phyloP scores from a whole-genome alignment of 106 monocot genomes.

The Acorus calamus region DNA sequence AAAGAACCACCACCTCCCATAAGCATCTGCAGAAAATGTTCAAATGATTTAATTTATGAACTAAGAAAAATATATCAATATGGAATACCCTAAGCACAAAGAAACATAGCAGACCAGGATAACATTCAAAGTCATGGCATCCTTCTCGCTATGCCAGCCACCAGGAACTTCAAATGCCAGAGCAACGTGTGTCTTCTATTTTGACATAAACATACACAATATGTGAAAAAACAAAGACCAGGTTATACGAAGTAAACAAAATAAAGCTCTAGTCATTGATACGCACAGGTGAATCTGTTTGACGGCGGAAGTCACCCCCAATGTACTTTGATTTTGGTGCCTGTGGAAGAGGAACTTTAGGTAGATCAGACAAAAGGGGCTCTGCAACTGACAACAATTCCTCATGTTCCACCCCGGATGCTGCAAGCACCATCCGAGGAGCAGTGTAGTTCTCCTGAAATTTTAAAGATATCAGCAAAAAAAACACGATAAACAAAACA shows the following conservation, averaged over 20 bases:
- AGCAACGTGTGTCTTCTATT: constrained; percentile 64
- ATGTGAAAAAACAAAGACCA: not conserved
- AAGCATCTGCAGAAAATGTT: constrained; percentile 35
- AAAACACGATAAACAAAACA: not conserved
- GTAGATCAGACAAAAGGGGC: constrained; percentile 60
- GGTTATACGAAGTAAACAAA: not conserved
- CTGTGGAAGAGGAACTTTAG: constrained; percentile 30
- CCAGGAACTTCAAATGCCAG: constrained; percentile 80
- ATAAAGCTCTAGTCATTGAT: not conserved
- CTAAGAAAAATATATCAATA: not conserved
- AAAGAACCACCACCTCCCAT: constrained; percentile 84
- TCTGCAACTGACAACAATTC: constrained; percentile 56
- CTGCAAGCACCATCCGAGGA: constrained; percentile 60
- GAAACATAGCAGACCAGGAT: constrained; percentile 39
- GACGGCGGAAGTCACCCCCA: constrained; percentile 67
- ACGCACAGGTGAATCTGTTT: constrained; percentile 60
- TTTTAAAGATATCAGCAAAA: constrained; percentile 3
- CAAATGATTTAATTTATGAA: not conserved
- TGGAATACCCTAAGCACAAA: too few species aligned
- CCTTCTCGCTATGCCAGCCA: constrained; percentile 75
- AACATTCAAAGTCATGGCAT: constrained; percentile 57
- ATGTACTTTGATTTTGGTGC: constrained; percentile 59
- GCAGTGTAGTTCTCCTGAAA: constrained; percentile 69
- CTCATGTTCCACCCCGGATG: constrained; percentile 81
- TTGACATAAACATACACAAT: constrained; percentile 2